A percentile compares a stretch with the other conserved stretches of the same genome.
phyloP scores from a whole-genome alignment of 2,329 filamentous ascomycete genomes.

The Trichoderma pleuroti region DNA sequence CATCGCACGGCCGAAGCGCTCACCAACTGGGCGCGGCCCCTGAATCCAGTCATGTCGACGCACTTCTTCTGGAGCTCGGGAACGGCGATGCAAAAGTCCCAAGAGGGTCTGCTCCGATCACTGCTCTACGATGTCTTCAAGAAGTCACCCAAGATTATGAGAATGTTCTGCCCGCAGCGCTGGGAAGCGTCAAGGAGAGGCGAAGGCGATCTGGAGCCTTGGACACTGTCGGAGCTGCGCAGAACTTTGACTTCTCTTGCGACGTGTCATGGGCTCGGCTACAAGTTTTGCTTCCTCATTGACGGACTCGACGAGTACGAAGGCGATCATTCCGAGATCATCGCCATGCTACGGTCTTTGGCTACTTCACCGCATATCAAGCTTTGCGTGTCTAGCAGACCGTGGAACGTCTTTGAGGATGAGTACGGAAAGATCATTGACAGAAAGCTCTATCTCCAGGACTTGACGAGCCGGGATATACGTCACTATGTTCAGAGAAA shows the following conservation, averaged over 20 bases:
- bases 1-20: constrained; percentile 22
- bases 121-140: constrained; percentile 32
- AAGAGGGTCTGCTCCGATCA: constrained; percentile 33
- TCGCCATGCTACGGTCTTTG: constrained; percentile 4
- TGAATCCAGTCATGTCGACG: constrained; percentile 24
- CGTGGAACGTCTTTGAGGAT: constrained; percentile 25
- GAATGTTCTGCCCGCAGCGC: neutral
- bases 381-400: constrained; percentile 31
- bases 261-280: neutral
- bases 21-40: constrained; percentile 28
- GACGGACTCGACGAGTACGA: constrained; percentile 29
- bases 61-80: constrained; percentile 39
- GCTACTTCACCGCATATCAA: constrained; percentile 25
- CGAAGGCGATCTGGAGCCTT: neutral
- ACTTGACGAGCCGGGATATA: constrained; percentile 14
- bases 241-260: neutral
- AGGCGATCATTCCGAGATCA: constrained; percentile 1
- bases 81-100: constrained; percentile 31
- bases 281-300: constrained; percentile 24
- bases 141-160: constrained; percentile 14
- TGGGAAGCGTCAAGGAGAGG: neutral
- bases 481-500: neutral
- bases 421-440: constrained; percentile 3
- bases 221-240: neutral
- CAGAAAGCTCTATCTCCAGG: neutral